Evolutionary conservation across 2,329 filamentous ascomycete genomes (phyloP), one percentile per base, ranked within the genome.

Genomic region (Dendryphion nanum): DNA sequence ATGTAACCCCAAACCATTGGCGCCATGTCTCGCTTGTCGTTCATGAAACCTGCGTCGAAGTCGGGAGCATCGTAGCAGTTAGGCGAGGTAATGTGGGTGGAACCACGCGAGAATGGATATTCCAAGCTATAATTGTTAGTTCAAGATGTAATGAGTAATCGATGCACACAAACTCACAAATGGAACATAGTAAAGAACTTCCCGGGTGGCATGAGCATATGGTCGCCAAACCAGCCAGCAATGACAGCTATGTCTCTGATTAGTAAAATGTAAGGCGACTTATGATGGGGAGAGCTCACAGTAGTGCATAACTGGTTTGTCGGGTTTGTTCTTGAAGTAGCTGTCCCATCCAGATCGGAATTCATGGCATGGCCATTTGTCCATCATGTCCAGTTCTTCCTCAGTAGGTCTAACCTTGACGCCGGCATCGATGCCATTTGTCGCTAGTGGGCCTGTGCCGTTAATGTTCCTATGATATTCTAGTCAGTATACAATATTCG

Each of bases 271-370:
- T n/a, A n/a, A n/a, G n/a, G n/a, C n/a, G 3, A 7, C 12, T 23
- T 15, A 20, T 4, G 4, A 13, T 17, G 15, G 35, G 16, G 23
- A 16, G 13, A 14, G 26, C 44, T 40, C 33, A 51, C 50, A 84
- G 68, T 90, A 90, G 60, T 90, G 86, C 86, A 90, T 90, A 30
- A 90, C 85, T 0, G 86, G 86, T 74, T 90, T 90, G 66, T 90
- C 85, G 1, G 85, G 85, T 71, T 89, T 89, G 60, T 90, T 68
- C 71, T 88, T 85, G 67, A 90, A 91, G 70, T 91, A 90, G 37
- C 78, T 82, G 53, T 90, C 81, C 85, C 85, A 91, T 2, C 85
- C 85, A 5, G 78, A 76, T 31, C 75, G 76, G 71, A 91, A 91
- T 37, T 88, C 81, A 8, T 80, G 79, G 33, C 80, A 87, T 0